phyloP scores from a whole-genome alignment of 139 green algal species.

The Diplosphaera chodatii region DNA sequence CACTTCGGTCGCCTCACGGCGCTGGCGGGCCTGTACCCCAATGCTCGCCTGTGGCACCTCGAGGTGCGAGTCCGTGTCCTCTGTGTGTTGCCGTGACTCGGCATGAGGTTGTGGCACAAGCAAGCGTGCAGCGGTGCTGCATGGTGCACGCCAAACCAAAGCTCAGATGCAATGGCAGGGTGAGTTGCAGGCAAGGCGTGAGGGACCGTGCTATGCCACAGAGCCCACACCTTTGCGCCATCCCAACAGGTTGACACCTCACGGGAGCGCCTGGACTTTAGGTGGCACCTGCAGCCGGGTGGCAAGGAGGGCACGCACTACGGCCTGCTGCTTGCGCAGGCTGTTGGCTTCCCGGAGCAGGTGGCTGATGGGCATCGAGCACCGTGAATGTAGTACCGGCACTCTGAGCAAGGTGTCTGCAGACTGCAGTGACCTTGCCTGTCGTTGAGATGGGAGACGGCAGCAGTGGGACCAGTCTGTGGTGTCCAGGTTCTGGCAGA shows the following conservation, averaged over 20 bases:
- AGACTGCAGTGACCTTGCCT: too few relatives aligned
- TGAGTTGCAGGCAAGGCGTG: too few relatives aligned
- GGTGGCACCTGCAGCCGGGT: constrained; percentile 35
- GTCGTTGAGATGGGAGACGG: too few relatives aligned
- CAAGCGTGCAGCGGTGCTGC: too few relatives aligned
- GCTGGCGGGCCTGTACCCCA: constrained; percentile 57
- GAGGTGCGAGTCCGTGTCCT: constrained; percentile 31
- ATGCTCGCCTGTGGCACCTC: constrained; percentile 50
- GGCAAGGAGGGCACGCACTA: constrained; percentile 33
- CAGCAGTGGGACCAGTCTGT: background rate
- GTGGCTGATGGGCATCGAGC: constrained; percentile 23
- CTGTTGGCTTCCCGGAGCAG: constrained; percentile 33
- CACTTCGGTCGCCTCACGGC: constrained; percentile 59
- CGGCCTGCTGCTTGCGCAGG: constrained; percentile 52
- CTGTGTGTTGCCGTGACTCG: background rate
- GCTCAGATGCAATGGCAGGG: too few relatives aligned
- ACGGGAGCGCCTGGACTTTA: constrained; percentile 29
- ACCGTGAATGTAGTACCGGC: too few relatives aligned
- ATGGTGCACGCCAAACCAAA: too few relatives aligned
- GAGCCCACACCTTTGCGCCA: too few relatives aligned
- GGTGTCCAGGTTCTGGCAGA: background rate
- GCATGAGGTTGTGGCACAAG: too few relatives aligned
- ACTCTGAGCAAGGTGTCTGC: too few relatives aligned
- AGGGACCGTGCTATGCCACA: too few relatives aligned
- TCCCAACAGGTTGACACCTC: constrained; percentile 16